These are phyloP conservation scores for Fusarium abutilonis DNA, from an alignment of 2,329 filamentous ascomycete genomes.

Conservation along the genomic window DNA sequence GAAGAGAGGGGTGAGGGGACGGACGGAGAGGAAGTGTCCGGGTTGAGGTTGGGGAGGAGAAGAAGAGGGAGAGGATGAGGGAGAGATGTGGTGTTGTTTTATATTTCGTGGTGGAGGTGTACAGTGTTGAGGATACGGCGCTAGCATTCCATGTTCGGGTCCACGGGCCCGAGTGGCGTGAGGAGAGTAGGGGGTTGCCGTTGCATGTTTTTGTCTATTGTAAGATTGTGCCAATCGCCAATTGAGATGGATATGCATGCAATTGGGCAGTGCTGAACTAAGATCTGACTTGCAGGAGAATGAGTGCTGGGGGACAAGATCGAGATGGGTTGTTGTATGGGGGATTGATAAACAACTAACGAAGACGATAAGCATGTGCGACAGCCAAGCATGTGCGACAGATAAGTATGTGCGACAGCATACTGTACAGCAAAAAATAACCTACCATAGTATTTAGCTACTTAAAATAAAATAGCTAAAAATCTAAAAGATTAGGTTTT, in stretches of 20 bases:
- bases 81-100: slow-evolving; percentile 19
- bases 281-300: not conserved
- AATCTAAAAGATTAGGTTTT: no score
- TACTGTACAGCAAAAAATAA: no score
- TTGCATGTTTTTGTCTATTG: not conserved
- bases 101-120: slow-evolving; percentile 20
- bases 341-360: not conserved
- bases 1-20: not conserved
- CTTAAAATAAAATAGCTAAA: no score
- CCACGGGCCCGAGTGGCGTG: slow-evolving; percentile 13
- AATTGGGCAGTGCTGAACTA: not conserved
- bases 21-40: slow-evolving; percentile 23
- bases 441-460: no score
- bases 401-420: no score
- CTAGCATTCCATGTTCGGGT: slow-evolving; percentile 2
- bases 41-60: slow-evolving; percentile 16
- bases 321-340: not conserved
- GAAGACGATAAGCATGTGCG: no score
- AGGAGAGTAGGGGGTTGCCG: slow-evolving; percentile 2
- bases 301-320: not conserved
- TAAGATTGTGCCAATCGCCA: not conserved
- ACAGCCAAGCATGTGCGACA: no score
- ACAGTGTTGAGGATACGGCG: slow-evolving; percentile 31
- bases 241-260: not conserved
- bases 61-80: not conserved